phyloP scores from a whole-genome alignment of 2,329 filamentous ascomycete species.

The Fusarium sp. region DNA sequence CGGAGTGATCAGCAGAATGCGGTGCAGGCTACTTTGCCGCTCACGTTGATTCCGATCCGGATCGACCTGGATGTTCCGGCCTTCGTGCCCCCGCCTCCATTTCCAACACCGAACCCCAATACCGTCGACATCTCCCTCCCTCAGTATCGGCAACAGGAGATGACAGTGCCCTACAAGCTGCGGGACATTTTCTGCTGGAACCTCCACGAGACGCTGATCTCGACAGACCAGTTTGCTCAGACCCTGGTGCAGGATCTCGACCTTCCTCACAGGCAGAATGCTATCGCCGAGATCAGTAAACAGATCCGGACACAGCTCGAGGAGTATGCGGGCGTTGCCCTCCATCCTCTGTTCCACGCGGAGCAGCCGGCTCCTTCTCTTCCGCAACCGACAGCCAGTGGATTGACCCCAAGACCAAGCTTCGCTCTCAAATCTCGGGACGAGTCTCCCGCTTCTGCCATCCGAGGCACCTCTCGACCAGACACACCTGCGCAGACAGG shows the following conservation, averaged over 20 bases:
- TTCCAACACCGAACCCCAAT: slow-evolving; percentile 71
- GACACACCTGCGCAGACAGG: slow-evolving; percentile 68
- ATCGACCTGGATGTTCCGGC: slow-evolving; percentile 93
- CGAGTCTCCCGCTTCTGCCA: slow-evolving; percentile 50
- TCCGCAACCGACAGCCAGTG: slow-evolving; percentile 31
- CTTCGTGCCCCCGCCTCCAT: slow-evolving; percentile 73
- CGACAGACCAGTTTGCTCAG: slow-evolving; percentile 95
- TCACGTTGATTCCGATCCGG: slow-evolving; percentile 93
- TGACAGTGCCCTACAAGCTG: slow-evolving; percentile 85
- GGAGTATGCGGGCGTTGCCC: slow-evolving; percentile 93
- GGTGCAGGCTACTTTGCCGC: slow-evolving; percentile 78
- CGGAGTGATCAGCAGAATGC: slow-evolving; percentile 69
- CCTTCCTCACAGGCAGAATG: slow-evolving; percentile 76
- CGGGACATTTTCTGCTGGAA: slow-evolving; percentile 99
- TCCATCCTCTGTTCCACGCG: slow-evolving; percentile 90
- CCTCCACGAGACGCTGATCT: slow-evolving; percentile 91
- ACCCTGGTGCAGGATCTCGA: slow-evolving; percentile 92
- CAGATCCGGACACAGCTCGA: slow-evolving; percentile 96
- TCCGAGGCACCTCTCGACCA: slow-evolving; percentile 56
- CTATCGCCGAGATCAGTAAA: slow-evolving; percentile 85
- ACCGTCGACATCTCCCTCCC: slow-evolving; percentile 77
- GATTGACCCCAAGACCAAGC: slow-evolving; percentile 44
- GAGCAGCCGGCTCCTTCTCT: slow-evolving; percentile 48
- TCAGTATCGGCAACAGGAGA: slow-evolving; percentile 82
- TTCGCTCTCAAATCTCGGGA: slow-evolving; percentile 50